Evolutionary conservation across 2,329 filamentous ascomycete genomes (phyloP).

Genomic region (Zymoseptoria crescenta): DNA sequence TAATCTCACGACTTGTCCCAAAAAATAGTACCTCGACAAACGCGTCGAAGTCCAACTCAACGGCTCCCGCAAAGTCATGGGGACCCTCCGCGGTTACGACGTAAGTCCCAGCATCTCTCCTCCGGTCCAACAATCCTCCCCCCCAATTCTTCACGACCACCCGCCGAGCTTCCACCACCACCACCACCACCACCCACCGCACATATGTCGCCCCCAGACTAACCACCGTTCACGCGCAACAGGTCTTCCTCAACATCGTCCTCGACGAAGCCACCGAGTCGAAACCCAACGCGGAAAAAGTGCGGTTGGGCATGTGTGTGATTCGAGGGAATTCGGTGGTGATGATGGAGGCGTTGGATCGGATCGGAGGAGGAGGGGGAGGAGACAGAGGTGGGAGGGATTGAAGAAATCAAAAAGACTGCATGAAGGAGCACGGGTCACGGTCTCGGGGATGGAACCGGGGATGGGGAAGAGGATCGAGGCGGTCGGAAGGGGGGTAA

Average conservation of each 20-base stretch:
- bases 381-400: conserved; percentile 4
- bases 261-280: conserved; percentile 95
- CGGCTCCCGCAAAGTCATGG: conserved; percentile 94
- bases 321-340: conserved; percentile 98
- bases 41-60: conserved; percentile 95
- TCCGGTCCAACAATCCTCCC: background rate
- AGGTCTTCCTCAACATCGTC: conserved; percentile 98
- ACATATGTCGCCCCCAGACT: background rate
- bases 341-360: conserved; percentile 66
- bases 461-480: too few species aligned
- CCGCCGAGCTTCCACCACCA: background rate
- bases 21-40: conserved; percentile 89
- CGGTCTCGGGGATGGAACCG: too few species aligned
- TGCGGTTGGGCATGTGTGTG: conserved; percentile 64
- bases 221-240: background rate
- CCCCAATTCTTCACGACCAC: background rate
- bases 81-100: conserved; percentile 90
- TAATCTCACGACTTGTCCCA: background rate
- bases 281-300: conserved; percentile 84
- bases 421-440: background rate
- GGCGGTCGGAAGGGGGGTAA: too few species aligned
- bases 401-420: background rate
- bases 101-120: conserved; percentile 45
- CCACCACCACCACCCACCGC: background rate
- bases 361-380: conserved; percentile 29